These are phyloP conservation scores for Mycosphaerella sp. DNA, from an alignment of 2,329 filamentous ascomycete species.

Conservation along the genomic window DNA sequence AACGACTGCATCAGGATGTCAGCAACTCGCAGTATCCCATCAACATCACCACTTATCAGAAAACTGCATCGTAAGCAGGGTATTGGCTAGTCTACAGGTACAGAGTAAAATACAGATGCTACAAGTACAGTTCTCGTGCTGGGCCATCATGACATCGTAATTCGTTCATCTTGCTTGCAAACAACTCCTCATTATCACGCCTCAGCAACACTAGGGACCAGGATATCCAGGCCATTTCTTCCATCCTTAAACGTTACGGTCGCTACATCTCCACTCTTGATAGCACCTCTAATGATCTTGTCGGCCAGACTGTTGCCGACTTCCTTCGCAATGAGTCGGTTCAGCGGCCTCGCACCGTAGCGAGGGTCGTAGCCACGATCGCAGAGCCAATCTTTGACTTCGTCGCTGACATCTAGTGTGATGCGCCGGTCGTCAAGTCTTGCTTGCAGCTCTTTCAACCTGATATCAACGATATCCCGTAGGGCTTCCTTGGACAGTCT, in stretches of 20 bases:
- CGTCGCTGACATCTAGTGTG: constrained; percentile 60
- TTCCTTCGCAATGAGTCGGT: constrained; percentile 82
- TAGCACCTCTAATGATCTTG: constrained; percentile 79
- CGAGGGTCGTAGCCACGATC: constrained; percentile 85
- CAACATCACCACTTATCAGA: background rate
- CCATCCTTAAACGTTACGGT: constrained; percentile 62
- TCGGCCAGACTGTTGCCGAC: constrained; percentile 86
- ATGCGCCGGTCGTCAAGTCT: constrained; percentile 83
- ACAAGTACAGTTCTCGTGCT: background rate
- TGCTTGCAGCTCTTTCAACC: constrained; percentile 73
- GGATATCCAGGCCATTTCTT: constrained; percentile 35
- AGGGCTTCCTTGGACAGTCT: constrained; percentile 71
- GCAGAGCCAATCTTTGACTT: constrained; percentile 79
- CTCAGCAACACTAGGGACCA: background rate
- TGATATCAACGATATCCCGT: constrained; percentile 88
- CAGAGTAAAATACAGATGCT: background rate
- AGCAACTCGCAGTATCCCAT: background rate
- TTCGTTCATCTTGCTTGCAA: background rate
- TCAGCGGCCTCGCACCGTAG: constrained; percentile 85
- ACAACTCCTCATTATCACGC: background rate
- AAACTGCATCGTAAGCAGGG: background rate
- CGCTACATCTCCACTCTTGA: constrained; percentile 69
- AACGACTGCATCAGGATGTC: too few species aligned
- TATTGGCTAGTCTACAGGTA: background rate
- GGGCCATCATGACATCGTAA: background rate